A percentile compares a stretch with the other conserved stretches of the same genome.
These are phyloP conservation scores for Neurospora africana DNA, from an alignment of 495 filamentous ascomycete genomes.

Conservation along the genomic window DNA sequence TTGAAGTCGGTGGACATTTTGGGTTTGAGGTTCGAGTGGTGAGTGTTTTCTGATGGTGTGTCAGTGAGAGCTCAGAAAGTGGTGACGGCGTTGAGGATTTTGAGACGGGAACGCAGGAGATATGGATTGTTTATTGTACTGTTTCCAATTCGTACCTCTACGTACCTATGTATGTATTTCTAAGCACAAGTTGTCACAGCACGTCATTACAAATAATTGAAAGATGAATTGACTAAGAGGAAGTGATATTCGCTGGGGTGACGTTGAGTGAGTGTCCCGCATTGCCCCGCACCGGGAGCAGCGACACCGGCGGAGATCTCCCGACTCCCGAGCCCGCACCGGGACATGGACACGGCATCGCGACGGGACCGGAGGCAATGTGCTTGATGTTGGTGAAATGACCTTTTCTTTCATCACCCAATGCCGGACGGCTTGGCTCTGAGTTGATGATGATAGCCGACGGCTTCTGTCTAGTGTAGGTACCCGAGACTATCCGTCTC, in stretches of 20 bases:
- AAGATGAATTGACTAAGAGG: not conserved
- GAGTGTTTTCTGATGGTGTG: not conserved
- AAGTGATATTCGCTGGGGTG: not conserved
- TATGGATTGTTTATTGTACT: not conserved
- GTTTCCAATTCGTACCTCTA: not conserved
- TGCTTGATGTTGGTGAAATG: no score
- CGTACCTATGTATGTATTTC: not conserved
- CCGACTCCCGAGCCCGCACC: not conserved
- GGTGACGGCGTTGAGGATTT: not conserved
- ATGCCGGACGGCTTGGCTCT: no score
- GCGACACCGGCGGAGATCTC: not conserved
- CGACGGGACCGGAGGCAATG: not conserved
- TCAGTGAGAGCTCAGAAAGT: not conserved
- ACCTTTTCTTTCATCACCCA: no score
- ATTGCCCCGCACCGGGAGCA: not conserved
- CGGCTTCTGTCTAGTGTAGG: no score
- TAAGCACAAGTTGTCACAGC: not conserved
- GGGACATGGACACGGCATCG: not conserved
- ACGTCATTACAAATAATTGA: not conserved
- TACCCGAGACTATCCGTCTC: no score
- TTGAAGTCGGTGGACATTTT: slow-evolving; percentile 17
- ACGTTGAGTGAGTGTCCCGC: not conserved
- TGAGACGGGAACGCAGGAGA: not conserved
- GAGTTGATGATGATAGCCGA: no score
- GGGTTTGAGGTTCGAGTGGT: not conserved